Conservation (phyloP, 1,284 basidiomycete species). For the Cryptococcus sp. region DNA sequence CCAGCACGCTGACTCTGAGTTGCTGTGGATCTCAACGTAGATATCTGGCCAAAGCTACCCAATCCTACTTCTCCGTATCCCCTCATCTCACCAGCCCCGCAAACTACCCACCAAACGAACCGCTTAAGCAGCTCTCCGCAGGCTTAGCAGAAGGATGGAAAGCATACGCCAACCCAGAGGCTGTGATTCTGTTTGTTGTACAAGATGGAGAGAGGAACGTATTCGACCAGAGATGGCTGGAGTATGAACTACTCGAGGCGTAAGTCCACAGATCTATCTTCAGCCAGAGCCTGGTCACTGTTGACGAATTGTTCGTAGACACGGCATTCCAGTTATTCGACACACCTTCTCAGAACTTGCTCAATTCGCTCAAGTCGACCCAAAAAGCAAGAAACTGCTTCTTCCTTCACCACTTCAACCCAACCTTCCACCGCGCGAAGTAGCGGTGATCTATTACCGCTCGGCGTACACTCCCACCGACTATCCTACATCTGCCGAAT, state of each 20-base stretch:
- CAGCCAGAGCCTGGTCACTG: not conserved
- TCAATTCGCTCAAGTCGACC: slow-evolving; percentile 57
- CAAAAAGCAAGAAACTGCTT: slow-evolving; percentile 55
- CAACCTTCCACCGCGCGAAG: slow-evolving; percentile 57
- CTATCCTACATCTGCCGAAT: slow-evolving; percentile 66
- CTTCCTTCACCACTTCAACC: slow-evolving; percentile 53
- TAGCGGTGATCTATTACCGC: slow-evolving; percentile 84
- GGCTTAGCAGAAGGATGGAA: slow-evolving; percentile 79
- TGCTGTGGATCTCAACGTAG: slow-evolving; percentile 51
- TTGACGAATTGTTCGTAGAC: slow-evolving; percentile 53
- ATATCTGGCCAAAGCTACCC: slow-evolving; percentile 66
- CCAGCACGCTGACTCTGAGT: too few species aligned
- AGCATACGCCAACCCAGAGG: slow-evolving; percentile 60
- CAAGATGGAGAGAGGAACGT: slow-evolving; percentile 91
- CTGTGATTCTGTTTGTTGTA: slow-evolving; percentile 76
- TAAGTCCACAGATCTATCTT: slow-evolving; percentile 45
- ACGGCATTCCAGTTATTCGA: slow-evolving; percentile 70
- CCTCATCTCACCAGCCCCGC: slow-evolving; percentile 58
- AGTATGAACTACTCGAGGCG: slow-evolving; percentile 79
- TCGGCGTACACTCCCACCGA: slow-evolving; percentile 85
- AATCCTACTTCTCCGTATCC: slow-evolving; percentile 63
- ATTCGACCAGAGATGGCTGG: slow-evolving; percentile 88
- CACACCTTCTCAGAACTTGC: slow-evolving; percentile 72
- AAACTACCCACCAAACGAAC: slow-evolving; percentile 74
- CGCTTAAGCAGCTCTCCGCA: slow-evolving; percentile 67